phyloP scores from a whole-genome alignment of 2,329 filamentous ascomycete species.

The Hypoxylon sp. region DNA sequence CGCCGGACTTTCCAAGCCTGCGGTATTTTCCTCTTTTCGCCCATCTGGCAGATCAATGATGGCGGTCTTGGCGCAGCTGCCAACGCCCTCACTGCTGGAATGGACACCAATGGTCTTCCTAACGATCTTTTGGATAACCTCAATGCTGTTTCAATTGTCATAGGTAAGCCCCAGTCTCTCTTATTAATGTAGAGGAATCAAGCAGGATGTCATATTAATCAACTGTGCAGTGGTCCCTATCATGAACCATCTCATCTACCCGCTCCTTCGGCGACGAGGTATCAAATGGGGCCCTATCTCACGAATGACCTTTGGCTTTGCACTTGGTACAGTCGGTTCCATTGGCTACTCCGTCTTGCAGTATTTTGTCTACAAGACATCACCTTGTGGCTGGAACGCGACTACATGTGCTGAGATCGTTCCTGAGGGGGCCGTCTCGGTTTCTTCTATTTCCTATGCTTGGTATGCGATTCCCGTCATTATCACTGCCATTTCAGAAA shows the following conservation, averaged over 20 bases:
- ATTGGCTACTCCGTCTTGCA: conserved; percentile 49
- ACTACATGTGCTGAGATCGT: conserved; percentile 50
- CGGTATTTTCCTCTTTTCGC: conserved; percentile 63
- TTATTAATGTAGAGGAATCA: neutral
- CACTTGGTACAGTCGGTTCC: conserved; percentile 58
- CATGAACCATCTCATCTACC: conserved; percentile 59
- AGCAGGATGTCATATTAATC: conserved; percentile 22
- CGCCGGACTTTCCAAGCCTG: conserved; percentile 66
- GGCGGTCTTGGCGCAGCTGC: conserved; percentile 60
- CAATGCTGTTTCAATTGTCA: conserved; percentile 59
- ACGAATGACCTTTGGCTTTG: conserved; percentile 61
- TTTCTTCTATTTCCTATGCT: conserved; percentile 48
- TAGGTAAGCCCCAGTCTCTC: conserved; percentile 45
- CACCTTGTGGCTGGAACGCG: conserved; percentile 50
- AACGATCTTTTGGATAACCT: conserved; percentile 61
- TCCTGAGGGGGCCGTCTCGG: conserved; percentile 42
- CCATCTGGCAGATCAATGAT: conserved; percentile 53
- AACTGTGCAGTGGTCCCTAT: conserved; percentile 53
- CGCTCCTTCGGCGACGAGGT: conserved; percentile 53
- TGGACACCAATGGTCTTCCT: conserved; percentile 59
- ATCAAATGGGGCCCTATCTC: conserved; percentile 59
- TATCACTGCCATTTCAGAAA: conserved; percentile 65
- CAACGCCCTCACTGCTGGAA: conserved; percentile 57
- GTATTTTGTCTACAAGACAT: conserved; percentile 51
- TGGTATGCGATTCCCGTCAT: conserved; percentile 60